Conservation (phyloP, 129 eudicot species). For the Artemisia argyi region DNA sequence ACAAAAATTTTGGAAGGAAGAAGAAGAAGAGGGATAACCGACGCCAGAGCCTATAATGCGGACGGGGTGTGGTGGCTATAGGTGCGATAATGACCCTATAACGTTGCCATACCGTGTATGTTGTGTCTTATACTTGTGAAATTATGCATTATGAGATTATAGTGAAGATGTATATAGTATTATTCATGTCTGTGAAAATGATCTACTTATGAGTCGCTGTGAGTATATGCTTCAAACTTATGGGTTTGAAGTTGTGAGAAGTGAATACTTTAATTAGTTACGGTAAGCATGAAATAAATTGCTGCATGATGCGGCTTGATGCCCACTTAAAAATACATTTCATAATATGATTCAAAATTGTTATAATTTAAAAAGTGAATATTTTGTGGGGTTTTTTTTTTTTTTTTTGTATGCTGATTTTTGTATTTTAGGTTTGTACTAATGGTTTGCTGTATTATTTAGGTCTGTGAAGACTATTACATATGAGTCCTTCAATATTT, state of each 20-base stretch:
- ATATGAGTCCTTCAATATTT: constrained; percentile 73
- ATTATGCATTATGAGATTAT: too few species aligned
- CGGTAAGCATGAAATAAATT: constrained; percentile 9
- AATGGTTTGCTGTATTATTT: constrained; percentile 17
- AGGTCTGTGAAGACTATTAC: constrained; percentile 97
- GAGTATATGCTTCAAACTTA: not conserved
- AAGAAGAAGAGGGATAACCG: too few species aligned
- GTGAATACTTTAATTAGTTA: too few species aligned
- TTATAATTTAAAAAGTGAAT: not conserved
- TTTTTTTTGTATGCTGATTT: not conserved
- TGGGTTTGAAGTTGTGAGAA: not conserved
- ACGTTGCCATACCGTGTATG: too few species aligned
- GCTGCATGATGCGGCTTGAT: not conserved
- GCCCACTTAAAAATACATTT: not conserved
- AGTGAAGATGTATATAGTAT: too few species aligned
- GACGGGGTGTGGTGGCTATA: too few species aligned
- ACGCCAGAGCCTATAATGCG: too few species aligned
- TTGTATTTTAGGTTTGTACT: not conserved
- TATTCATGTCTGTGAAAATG: too few species aligned
- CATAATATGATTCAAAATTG: not conserved
- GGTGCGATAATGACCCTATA: too few species aligned
- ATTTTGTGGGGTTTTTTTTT: not conserved
- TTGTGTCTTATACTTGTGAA: too few species aligned
- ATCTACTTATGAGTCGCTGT: too few species aligned
- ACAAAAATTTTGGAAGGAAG: too few species aligned